phyloP scores from a whole-genome alignment of 768 basidiomycete genomes.

The Leucosporidium scottii region DNA sequence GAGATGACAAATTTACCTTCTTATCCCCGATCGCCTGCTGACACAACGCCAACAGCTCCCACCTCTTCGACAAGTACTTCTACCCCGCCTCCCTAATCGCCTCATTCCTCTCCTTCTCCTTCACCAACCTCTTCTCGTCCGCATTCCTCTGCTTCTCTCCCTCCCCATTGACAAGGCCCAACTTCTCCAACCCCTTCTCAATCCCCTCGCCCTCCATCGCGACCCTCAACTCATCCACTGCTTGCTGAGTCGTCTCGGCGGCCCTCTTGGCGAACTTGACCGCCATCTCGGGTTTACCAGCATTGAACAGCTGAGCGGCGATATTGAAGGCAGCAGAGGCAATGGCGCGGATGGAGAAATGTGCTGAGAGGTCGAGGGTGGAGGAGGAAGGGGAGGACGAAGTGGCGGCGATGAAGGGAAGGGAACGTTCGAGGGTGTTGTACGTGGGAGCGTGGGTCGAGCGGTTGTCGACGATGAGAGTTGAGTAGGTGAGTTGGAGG shows the following conservation, averaged over 20 bases:
- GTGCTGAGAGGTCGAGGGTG: neutral
- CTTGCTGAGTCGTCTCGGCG: slow-evolving; percentile 53
- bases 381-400: neutral
- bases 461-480: slow-evolving; percentile 20
- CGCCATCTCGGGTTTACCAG: slow-evolving; percentile 55
- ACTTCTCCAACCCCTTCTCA: neutral
- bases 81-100: slow-evolving; percentile 3
- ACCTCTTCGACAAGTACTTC: slow-evolving; percentile 60
- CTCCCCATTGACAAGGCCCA: neutral
- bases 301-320: slow-evolving; percentile 54
- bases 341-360: slow-evolving; percentile 39
- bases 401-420: slow-evolving; percentile 21
- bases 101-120: neutral
- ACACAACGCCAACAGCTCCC: slow-evolving; percentile 74
- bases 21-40: slow-evolving; percentile 69
- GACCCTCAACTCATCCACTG: slow-evolving; percentile 44
- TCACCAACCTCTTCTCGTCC: neutral
- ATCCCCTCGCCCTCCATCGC: neutral
- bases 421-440: slow-evolving; percentile 13
- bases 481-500: slow-evolving; percentile 21
- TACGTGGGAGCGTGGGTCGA: slow-evolving; percentile 1
- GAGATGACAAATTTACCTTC: slow-evolving; percentile 48
- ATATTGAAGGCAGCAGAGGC: slow-evolving; percentile 40
- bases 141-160: slow-evolving; percentile 44
- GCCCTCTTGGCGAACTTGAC: slow-evolving; percentile 61